Percentiles rank a stretch among this genome's conserved stretches.
Conservation (phyloP, 2,329 filamentous ascomycete species). For the Akanthomyces uredinophilus region DNA sequence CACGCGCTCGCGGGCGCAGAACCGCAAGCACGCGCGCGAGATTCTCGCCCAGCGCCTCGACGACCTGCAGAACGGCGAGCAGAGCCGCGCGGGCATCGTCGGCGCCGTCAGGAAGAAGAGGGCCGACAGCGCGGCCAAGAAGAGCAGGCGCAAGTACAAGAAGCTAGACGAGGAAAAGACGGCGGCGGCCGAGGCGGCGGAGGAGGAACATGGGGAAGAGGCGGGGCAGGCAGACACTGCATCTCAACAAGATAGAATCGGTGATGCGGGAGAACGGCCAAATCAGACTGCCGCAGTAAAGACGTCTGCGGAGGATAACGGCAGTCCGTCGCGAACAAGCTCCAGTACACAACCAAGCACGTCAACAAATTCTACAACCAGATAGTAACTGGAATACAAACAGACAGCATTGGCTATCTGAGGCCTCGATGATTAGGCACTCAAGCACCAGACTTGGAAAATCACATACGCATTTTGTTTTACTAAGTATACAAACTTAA, state of each 20-base stretch:
- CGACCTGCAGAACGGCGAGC: constrained; percentile 63
- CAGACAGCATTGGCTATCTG: not conserved
- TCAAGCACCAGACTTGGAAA: not conserved
- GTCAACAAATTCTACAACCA: not conserved
- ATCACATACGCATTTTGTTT: constrained; percentile 24
- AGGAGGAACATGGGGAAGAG: not conserved
- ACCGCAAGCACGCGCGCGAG: constrained; percentile 76
- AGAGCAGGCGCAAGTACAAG: constrained; percentile 74
- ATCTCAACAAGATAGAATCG: not conserved
- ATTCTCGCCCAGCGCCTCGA: constrained; percentile 73
- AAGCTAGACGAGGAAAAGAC: constrained; percentile 49
- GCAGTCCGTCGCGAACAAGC: not conserved
- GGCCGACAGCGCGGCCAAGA: constrained; percentile 74
- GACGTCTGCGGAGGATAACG: no score
- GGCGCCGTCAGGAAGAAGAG: constrained; percentile 59
- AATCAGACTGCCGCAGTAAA: not conserved
- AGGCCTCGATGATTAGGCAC: no score
- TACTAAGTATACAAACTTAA: constrained; percentile 17
- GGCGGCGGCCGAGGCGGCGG: constrained; percentile 14
- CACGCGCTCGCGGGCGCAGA: constrained; percentile 80
- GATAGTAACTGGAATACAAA: not conserved
- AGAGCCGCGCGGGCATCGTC: constrained; percentile 62
- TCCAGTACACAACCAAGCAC: not conserved
- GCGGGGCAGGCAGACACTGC: no score
- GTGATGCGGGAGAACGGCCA: not conserved